Base-by-base conservation (phyloP, 148 eudicot species). In the Dysphania ambrosioides region DNA sequence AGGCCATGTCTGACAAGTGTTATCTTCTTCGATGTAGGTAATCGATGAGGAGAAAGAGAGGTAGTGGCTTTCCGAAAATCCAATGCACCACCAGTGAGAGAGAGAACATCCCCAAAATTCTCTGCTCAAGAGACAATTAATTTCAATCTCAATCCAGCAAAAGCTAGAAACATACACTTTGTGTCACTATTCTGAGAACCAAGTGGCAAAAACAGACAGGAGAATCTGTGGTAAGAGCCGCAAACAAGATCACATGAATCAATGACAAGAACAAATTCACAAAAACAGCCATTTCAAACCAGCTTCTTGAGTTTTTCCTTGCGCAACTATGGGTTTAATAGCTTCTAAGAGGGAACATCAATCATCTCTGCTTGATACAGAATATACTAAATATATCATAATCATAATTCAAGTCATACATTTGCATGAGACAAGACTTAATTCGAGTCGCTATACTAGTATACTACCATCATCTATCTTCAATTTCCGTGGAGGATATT, bases 1-100 rank as follows among this genome's bases (percentile, higher is more conserved):
- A 87, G 88, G 70, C 94, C 94, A 75, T 90, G 94, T 72, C 94
- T 79, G 34, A 90, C 77, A 79, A 90, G 79, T 32, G 89, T 90
- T 60, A 90, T 88, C 81, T 86, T 87, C 87, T 90, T 90, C 2
- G 89, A 88, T 23, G 86, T 80, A 69, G 85, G 41, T 38, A 87
- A 70, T 30, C 71, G 80, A 40, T 76, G 76, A 24, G 81, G 81
- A 31, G 89, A 67, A 66, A 90, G 81, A 31, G 94, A 86, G 56
- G 83, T 87, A 44, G 94, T 87, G 63, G 94, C 88, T 70, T 71
- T 86, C 41, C 81, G 63, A 68, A 90, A 90, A 83, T 83, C 88
- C 75, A 83, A 86, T 42, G 94, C 89, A 23, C 94, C 94, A 55
- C 94, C 94, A 49, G 94, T 90, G 55, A 85, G 79, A 13, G 85